Evolutionary conservation across 257 asterid genomes (phyloP).

Genomic region (Solanum habrochaites): DNA sequence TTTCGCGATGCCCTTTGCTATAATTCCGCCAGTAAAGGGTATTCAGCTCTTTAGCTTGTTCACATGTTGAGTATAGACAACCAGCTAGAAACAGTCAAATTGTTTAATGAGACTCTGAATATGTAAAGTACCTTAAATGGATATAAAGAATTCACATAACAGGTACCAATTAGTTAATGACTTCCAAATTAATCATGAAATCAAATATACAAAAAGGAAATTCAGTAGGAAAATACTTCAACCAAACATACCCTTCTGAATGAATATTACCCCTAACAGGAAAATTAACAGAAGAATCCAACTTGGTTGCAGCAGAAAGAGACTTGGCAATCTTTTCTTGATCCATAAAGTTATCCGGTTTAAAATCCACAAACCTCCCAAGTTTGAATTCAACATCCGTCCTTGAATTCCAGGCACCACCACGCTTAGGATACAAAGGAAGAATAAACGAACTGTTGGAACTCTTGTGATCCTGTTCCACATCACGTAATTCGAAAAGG

Average conservation of each 20-base stretch:
- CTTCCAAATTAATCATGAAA: neutral
- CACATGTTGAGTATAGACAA: neutral
- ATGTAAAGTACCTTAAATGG: neutral
- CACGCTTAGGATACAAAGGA: slow-evolving; percentile 43
- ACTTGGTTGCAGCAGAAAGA: slow-evolving; percentile 15
- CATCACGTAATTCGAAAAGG: slow-evolving; percentile 26
- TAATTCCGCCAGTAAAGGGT: neutral
- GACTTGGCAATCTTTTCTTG: slow-evolving; percentile 7
- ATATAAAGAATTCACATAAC: neutral
- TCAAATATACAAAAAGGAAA: neutral
- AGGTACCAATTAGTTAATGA: neutral
- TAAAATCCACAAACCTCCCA: slow-evolving; percentile 29
- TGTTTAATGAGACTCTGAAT: neutral
- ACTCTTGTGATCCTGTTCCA: slow-evolving; percentile 12
- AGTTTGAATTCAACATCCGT: slow-evolving; percentile 40
- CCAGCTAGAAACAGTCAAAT: neutral
- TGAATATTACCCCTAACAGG: slow-evolving; percentile 44
- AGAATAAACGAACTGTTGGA: slow-evolving; percentile 31
- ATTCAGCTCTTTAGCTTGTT: neutral
- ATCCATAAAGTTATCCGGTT: slow-evolving; percentile 6
- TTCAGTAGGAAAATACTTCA: neutral
- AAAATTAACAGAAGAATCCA: slow-evolving; percentile 29
- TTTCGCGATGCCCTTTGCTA: neutral
- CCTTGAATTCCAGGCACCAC: slow-evolving; percentile 1
- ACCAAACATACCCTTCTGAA: slow-evolving; percentile 49